Evolutionary conservation across 306 rosid genomes (phyloP).

Genomic region (Cyclanthera cordifolia): DNA sequence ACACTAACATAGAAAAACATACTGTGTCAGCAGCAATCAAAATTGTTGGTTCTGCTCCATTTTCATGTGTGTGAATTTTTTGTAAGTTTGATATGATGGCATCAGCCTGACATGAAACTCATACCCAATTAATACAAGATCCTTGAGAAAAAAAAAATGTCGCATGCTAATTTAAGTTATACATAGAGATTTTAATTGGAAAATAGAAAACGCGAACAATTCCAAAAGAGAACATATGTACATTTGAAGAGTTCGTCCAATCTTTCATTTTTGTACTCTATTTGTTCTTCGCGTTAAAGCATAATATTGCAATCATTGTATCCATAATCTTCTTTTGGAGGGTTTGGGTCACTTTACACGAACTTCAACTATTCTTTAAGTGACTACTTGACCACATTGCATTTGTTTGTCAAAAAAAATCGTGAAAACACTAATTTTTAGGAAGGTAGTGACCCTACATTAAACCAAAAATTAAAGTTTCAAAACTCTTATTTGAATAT

Average conservation of each 20-base stretch:
- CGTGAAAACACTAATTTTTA: too few relatives aligned
- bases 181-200: neutral
- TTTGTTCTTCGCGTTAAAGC: neutral
- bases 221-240: neutral
- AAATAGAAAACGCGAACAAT: neutral
- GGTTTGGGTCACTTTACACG: too few relatives aligned
- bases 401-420: too few relatives aligned
- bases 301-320: neutral
- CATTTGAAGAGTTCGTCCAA: slow-evolving; percentile 1
- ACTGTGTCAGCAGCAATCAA: slow-evolving; percentile 86
- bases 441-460: too few relatives aligned
- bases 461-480: too few relatives aligned
- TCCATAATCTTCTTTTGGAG: neutral
- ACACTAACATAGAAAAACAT: slow-evolving; percentile 29
- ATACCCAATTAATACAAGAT: slow-evolving; percentile 21
- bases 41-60: slow-evolving; percentile 49
- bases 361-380: too few relatives aligned
- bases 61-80: slow-evolving; percentile 30
- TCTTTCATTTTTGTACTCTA: neutral
- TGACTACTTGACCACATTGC: too few relatives aligned
- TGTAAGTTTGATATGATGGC: slow-evolving; percentile 63
- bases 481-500: too few relatives aligned
- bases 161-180: neutral
- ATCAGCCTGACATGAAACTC: slow-evolving; percentile 64
- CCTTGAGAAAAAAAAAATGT: slow-evolving; percentile 13